phyloP scores from a whole-genome alignment of 805 yeast species.

The Saccharomyces mikatae region DNA sequence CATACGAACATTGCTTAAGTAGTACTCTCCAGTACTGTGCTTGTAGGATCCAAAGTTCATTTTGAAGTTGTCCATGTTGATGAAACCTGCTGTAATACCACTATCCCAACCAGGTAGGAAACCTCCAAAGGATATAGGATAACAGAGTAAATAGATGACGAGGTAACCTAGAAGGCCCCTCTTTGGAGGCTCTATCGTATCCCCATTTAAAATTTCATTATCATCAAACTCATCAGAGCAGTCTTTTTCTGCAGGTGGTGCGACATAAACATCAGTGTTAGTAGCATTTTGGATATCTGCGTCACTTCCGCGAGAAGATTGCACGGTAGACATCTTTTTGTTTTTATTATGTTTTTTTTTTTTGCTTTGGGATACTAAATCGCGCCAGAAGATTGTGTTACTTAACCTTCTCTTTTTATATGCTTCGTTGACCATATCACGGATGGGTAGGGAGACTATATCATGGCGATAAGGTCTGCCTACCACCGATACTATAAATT shows the following conservation, averaged over 20 bases:
- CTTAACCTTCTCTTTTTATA: background rate
- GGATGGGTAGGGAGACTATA: too few species aligned
- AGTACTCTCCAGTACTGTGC: slow-evolving; percentile 35
- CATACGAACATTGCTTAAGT: slow-evolving; percentile 38
- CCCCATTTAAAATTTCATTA: background rate
- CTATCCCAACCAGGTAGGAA: slow-evolving; percentile 64
- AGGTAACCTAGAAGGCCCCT: background rate
- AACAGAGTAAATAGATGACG: slow-evolving; percentile 23
- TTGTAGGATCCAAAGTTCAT: slow-evolving; percentile 41
- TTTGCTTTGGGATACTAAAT: too few species aligned
- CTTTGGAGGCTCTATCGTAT: background rate
- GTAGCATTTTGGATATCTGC: background rate
- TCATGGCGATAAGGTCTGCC: background rate
- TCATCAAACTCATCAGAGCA: background rate
- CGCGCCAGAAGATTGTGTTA: background rate
- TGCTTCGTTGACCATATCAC: background rate
- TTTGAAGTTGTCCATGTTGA: slow-evolving; percentile 47
- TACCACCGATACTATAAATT: background rate
- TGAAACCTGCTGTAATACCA: slow-evolving; percentile 60
- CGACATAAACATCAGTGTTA: background rate
- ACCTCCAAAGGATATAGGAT: slow-evolving; percentile 50
- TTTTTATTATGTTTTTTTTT: too few species aligned
- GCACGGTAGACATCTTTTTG: too few species aligned
- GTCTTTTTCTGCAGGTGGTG: background rate
- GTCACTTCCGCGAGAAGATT: too few species aligned